Evolutionary conservation across 2,329 filamentous ascomycete genomes (phyloP).

Genomic region (Massarina eburnea): DNA sequence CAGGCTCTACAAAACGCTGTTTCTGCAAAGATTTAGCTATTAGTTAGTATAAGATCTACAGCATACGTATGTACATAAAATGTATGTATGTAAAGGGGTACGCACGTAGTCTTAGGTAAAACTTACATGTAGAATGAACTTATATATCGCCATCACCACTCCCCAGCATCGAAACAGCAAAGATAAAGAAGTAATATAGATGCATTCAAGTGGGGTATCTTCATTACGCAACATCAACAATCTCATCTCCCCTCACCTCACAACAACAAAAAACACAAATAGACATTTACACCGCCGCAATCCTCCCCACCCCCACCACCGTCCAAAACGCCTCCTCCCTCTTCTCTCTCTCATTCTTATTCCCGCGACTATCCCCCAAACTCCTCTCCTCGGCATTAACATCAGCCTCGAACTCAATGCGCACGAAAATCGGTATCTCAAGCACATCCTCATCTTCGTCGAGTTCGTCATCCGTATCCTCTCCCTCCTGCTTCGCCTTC

Average conservation of each 20-base stretch:
- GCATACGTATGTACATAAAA: too few relatives aligned
- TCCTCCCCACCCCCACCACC: constrained; percentile 83
- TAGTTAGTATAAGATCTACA: too few relatives aligned
- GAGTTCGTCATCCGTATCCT: constrained; percentile 27
- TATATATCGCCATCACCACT: too few relatives aligned
- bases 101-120: too few relatives aligned
- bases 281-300: constrained; percentile 46
- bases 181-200: too few relatives aligned
- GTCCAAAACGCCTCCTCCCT: constrained; percentile 95
- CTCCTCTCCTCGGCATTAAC: constrained; percentile 56
- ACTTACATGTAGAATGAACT: too few relatives aligned
- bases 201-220: too few relatives aligned
- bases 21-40: too few relatives aligned
- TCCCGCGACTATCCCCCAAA: constrained; percentile 30
- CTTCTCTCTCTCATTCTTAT: constrained; percentile 69
- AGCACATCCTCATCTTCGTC: constrained; percentile 65
- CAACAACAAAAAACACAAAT: background rate
- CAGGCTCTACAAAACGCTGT: too few relatives aligned
- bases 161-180: too few relatives aligned
- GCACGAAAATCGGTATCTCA: constrained; percentile 93
- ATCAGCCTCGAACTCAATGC: constrained; percentile 85
- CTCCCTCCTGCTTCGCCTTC: constrained; percentile 23
- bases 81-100: too few relatives aligned
- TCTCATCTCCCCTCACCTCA: background rate
- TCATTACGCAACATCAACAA: too few relatives aligned